Base-by-base conservation (phyloP, 2,329 filamentous ascomycete species). In the Phialophora expanda region DNA sequence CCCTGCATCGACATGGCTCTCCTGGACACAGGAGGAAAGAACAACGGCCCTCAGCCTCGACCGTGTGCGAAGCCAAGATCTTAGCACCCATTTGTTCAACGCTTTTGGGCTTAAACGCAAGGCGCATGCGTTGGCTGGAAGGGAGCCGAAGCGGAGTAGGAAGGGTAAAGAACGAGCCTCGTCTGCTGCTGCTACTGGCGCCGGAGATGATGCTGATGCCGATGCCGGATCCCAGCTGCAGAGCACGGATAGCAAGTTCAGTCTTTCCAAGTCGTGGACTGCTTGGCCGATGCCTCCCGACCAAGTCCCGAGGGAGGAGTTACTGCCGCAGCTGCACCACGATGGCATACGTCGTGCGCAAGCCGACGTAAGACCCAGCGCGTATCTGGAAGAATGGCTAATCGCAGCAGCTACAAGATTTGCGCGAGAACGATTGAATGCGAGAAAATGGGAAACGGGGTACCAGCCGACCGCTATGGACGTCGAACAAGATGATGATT, bases 11-110 rank as follows among this genome's bases (percentile, higher is more conserved):
- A 89, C 88, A 70, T 97, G 93, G 92, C 83, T 86, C 68, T 91
- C 94, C 77, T 95, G 97, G 90, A 96, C 91, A 17, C 88, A 90
- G 68, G 90, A 95, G 77, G 95, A 98, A 77, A 86, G 93, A 64
- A 82, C 84, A 7, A 82, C 91, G 1, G 85, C 85, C 65, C 80
- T 83, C 4, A 87, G 89, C 7, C 80, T 96, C 62, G 85, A 89
- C 65, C 83, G 86, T 54, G 75, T 87, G 17, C 82, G 86, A 41
- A 85, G 89, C 46, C 81, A 84, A 61, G 89, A 97, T 74, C 79
- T 97, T 11, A 83, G 86, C 0, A 78, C 89, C 53, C 93, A 97
- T 78, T 80, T 97, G 4, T 96, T 91, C 79, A 92, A 95, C 76
- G 84, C 89, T 0, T 89, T 90, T 78, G 85, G 85, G 41, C 80